A percentile compares a stretch with the other conserved stretches of the same genome.
These are phyloP conservation scores for Microsporum canis DNA, from an alignment of 2,329 filamentous ascomycete species.

Conservation along the genomic window DNA sequence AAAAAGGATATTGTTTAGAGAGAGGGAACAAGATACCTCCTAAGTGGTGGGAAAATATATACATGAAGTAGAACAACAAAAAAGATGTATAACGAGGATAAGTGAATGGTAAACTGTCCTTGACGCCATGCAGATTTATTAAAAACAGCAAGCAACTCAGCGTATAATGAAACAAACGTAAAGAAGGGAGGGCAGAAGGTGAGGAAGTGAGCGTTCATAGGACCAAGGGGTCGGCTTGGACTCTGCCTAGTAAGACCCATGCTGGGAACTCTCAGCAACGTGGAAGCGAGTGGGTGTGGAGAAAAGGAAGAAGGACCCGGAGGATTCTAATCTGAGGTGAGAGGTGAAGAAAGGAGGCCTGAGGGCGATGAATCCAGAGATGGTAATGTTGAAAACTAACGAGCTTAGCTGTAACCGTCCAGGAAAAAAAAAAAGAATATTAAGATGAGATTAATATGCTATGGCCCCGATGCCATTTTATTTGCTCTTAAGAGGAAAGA, in stretches of 20 bases:
- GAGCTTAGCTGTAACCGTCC: background rate
- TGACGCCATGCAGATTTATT: slow-evolving; percentile 1
- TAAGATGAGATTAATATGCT: background rate
- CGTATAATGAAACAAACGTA: background rate
- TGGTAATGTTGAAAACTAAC: background rate
- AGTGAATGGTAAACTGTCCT: background rate
- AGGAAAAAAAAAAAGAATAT: background rate
- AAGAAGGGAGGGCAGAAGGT: background rate
- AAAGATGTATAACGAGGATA: background rate
- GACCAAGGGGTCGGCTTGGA: background rate
- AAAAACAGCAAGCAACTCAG: background rate
- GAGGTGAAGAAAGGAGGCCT: background rate
- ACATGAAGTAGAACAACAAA: background rate
- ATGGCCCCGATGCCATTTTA: background rate
- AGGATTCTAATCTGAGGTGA: background rate
- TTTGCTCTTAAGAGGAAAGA: background rate
- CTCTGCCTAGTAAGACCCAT: background rate
- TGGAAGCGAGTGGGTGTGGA: background rate
- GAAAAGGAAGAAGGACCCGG: background rate
- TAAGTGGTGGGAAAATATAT: background rate
- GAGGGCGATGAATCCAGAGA: background rate
- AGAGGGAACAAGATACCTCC: background rate
- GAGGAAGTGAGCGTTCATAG: background rate
- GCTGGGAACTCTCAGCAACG: background rate
- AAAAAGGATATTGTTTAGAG: background rate